Base-by-base conservation (phyloP, 2,329 filamentous ascomycete genomes). In the Fusarium fujikuroi region DNA sequence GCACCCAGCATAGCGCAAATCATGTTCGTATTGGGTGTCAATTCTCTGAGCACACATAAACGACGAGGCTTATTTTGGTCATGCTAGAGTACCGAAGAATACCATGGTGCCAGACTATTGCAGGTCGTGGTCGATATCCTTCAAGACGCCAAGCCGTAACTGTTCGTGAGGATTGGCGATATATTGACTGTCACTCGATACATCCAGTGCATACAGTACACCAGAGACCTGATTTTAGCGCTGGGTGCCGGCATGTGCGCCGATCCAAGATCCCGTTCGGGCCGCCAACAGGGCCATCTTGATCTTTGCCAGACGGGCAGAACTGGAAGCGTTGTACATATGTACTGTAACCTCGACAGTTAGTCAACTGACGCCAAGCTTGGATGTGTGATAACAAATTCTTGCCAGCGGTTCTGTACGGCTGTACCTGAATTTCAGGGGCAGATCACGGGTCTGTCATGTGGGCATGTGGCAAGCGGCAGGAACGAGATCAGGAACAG, bases 231-330 rank as follows among this genome's bases (percentile, higher is more conserved):
- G 54, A 66, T 54, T 52, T 63, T 75, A 76, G 76, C 69, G 72
- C 70, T 77, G 60, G 47, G 47, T 66, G 65, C 60, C 53, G 69
- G 75, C 64, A 71, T 70, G 71, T 63, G 57, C 58, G 70, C 69
- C 66, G 76, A 77, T 76, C 76, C 73, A 67, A 63, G 69, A 75
- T 77, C 76, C 74, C 74, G 76, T 64, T 62, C 73, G 73, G 76
- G 64, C 76, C 76, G 73, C 66, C 54, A 66, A 65, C 70, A 75
- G 42, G 72, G 65, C 54, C 54, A 62, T 60, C 69, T 54, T 64
- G 54, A 57, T 60, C 36, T 39, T 60, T 49, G 59, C 18, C 34
- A 43, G 36, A 46, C 23, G 12, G 32, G 32, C 32, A 58, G 47
- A 56, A 25, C 37, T 66, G 63, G 37, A 53, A 25, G 47, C 50